Conservation (phyloP, 2,329 filamentous ascomycete species). For the Mycosphaerelloides madeirae region DNA sequence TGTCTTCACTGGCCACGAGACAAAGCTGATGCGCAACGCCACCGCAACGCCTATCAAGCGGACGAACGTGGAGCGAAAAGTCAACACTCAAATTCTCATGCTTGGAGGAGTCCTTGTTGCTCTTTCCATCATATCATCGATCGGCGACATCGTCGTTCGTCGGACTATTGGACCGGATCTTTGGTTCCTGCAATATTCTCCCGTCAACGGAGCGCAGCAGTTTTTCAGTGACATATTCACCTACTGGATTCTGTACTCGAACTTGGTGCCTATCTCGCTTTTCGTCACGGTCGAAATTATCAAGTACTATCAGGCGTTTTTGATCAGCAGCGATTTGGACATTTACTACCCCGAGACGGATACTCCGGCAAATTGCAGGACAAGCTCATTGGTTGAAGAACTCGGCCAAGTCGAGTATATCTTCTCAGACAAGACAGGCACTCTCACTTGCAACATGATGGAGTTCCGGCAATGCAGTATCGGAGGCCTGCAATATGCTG, state of each 20-base stretch:
- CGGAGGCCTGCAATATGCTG: slow-evolving; percentile 87
- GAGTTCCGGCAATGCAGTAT: slow-evolving; percentile 96
- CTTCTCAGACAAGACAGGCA: slow-evolving; percentile 97
- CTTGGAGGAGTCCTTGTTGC: slow-evolving; percentile 77
- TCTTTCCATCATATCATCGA: slow-evolving; percentile 83
- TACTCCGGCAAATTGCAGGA: slow-evolving; percentile 91
- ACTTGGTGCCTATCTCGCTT: slow-evolving; percentile 91
- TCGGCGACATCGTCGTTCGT: slow-evolving; percentile 81
- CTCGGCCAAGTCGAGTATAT: slow-evolving; percentile 97
- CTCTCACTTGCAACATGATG: slow-evolving; percentile 97
- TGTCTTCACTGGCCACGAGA: slow-evolving; percentile 96
- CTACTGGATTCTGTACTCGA: slow-evolving; percentile 97
- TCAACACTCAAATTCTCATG: slow-evolving; percentile 89
- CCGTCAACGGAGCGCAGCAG: slow-evolving; percentile 60
- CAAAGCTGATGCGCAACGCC: slow-evolving; percentile 97
- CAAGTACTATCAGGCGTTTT: slow-evolving; percentile 95
- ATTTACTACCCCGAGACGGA: slow-evolving; percentile 97
- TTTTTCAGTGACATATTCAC: slow-evolving; percentile 95
- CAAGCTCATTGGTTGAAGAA: slow-evolving; percentile 93
- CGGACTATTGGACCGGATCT: slow-evolving; percentile 59
- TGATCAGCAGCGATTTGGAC: slow-evolving; percentile 95
- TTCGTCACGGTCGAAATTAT: slow-evolving; percentile 97
- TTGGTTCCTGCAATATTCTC: slow-evolving; percentile 65
- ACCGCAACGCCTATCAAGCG: slow-evolving; percentile 96
- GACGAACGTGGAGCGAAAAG: slow-evolving; percentile 88